These are phyloP conservation scores for Cornus controversa DNA, from an alignment of 148 eudicot species.

Conservation along the genomic window DNA sequence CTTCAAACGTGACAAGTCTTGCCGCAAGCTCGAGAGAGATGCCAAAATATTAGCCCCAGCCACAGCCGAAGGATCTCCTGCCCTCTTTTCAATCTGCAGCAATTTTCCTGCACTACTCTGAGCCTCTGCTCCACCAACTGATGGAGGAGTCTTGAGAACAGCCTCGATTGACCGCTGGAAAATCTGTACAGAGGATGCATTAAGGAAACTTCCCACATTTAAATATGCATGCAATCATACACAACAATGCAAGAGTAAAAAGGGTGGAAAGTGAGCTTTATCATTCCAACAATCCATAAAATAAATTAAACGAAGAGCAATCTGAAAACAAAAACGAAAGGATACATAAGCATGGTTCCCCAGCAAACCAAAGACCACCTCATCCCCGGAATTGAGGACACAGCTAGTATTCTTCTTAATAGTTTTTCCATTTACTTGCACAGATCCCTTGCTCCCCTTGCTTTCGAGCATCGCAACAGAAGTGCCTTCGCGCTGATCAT, in stretches of 20 bases:
- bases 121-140: conserved; percentile 51
- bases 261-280: neutral
- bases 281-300: neutral
- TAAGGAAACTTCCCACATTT: conserved; percentile 33
- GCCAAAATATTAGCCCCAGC: conserved; percentile 89
- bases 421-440: conserved; percentile 71
- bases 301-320: neutral
- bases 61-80: conserved; percentile 81
- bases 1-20: conserved; percentile 60
- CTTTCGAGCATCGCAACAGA: conserved; percentile 72
- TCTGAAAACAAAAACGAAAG: conserved; percentile 20
- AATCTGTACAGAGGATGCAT: conserved; percentile 37
- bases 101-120: conserved; percentile 49
- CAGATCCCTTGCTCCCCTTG: conserved; percentile 78
- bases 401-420: conserved; percentile 58
- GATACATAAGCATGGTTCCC: conserved; percentile 92
- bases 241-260: neutral
- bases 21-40: conserved; percentile 67
- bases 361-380: conserved; percentile 56
- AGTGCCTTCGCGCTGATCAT: conserved; percentile 65
- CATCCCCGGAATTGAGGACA: conserved; percentile 81
- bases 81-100: conserved; percentile 55
- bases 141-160: conserved; percentile 57
- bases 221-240: neutral
- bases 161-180: conserved; percentile 59